phyloP scores from a whole-genome alignment of 495 filamentous ascomycete genomes.

The Bryoglossum gracile region DNA sequence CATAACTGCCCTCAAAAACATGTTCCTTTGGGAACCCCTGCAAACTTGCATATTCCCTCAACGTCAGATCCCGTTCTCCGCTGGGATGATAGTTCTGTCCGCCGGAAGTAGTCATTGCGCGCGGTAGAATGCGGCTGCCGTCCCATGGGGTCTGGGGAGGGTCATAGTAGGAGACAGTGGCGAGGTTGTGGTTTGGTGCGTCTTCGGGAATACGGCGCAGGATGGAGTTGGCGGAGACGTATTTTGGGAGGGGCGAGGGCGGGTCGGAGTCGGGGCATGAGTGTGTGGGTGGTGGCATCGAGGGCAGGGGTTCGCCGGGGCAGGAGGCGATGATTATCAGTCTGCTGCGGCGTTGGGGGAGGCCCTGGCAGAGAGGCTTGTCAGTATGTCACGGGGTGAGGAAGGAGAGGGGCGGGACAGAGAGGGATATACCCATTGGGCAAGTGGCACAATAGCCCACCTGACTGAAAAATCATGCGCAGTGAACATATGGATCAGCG shows the following conservation, averaged over 20 bases:
- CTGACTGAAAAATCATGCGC: conserved; percentile 60
- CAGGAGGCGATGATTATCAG: conserved; percentile 74
- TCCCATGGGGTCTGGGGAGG: conserved; percentile 30
- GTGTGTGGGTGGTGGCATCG: conserved; percentile 64
- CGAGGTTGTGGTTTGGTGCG: conserved; percentile 39
- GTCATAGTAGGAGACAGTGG: conserved; percentile 12
- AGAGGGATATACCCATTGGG: too few species aligned
- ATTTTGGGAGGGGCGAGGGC: conserved; percentile 28
- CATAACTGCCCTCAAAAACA: conserved; percentile 42
- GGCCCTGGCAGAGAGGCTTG: conserved; percentile 58
- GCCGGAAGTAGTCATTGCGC: conserved; percentile 64
- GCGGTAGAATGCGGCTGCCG: conserved; percentile 42
- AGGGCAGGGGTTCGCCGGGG: conserved; percentile 66
- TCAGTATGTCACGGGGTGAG: too few species aligned
- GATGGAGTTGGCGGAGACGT: conserved; percentile 37
- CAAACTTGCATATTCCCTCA: conserved; percentile 66
- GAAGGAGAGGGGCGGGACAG: too few species aligned
- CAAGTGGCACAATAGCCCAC: conserved; percentile 37
- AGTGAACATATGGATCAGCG: conserved; percentile 58
- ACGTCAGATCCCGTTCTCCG: conserved; percentile 59
- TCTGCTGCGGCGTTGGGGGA: conserved; percentile 53
- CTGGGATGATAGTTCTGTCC: conserved; percentile 62
- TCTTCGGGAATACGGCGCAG: conserved; percentile 34
- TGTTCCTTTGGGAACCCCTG: conserved; percentile 67
- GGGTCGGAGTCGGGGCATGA: conserved; percentile 27